These are phyloP conservation scores for Spathaspora passalidarum DNA, from an alignment of 805 yeast species.

Conservation along the genomic window DNA sequence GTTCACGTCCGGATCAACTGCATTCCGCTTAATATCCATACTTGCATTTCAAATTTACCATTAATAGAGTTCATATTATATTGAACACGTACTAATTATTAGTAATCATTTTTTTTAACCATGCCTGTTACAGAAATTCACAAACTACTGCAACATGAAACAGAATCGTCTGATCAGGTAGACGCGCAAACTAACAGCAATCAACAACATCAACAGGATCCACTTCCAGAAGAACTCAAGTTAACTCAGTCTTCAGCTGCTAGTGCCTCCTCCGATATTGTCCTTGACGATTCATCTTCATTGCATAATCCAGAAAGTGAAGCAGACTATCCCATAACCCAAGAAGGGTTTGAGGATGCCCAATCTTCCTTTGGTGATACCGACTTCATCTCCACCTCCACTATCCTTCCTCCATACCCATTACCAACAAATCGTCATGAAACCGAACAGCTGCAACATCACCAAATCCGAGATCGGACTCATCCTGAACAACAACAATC, in stretches of 20 bases:
- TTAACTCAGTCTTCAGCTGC: neutral
- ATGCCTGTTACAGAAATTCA: constrained; percentile 2
- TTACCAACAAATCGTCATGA: neutral
- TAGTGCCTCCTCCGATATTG: neutral
- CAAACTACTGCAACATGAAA: neutral
- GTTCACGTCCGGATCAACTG: neutral
- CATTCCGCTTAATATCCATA: neutral
- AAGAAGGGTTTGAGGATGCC: neutral
- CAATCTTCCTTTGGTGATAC: neutral
- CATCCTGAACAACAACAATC: neutral
- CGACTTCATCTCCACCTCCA: neutral
- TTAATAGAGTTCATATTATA: neutral
- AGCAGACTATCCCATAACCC: neutral
- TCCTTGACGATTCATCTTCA: neutral
- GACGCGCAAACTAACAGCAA: neutral
- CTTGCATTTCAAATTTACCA: neutral
- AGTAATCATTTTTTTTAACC: neutral
- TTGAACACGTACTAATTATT: neutral
- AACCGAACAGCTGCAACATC: neutral
- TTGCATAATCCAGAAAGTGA: neutral
- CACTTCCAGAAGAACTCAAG: neutral
- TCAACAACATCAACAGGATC: neutral
- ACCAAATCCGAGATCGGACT: neutral
- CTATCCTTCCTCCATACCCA: neutral
- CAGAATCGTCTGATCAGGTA: neutral